Evolutionary conservation across 495 filamentous ascomycete species (phyloP), one percentile per base, ranked within the genome.

Genomic region (Pyrenopolyporus hunteri): DNA sequence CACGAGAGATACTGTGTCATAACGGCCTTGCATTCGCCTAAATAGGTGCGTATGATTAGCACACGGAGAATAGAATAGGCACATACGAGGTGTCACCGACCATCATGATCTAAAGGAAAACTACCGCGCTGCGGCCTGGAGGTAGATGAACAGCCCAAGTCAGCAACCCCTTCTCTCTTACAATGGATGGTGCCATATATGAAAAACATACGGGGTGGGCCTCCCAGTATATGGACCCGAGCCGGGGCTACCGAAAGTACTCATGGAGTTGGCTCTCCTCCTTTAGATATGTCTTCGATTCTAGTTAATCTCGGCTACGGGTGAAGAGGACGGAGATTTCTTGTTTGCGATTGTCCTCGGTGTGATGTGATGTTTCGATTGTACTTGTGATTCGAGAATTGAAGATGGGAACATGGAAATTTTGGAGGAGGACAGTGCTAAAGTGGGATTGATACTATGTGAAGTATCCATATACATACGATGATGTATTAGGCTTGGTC

Each of bases 51-150:
- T 5, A 36, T 20, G 11, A 20, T 56, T 17, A 60, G 46, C 3
- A 44, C 42, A 29, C 23, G 46, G 29, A 42, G 14, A 13, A 23
- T 14, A 13, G 19, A 13, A 19, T 25, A 59, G 32, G 33, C 52
- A 64, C 46, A 33, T 64, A 61, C 3, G 8, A 8, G 23, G 20
- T 2, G 2, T 43, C 4, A 62, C 78, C 70, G 78, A 93, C 92
- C 93, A 68, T 96, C 92, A 63, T 97, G 93, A 70, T 98, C 94
- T 37, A 98, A 86, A 17, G 94, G 94, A 68, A 98, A 98, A 72
- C 91, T 95, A 37, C 94, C 94, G 50, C 94, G 89, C 73, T 98
- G 91, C 0, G 94, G 94, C 43, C 92, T 95, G 62, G 5, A 57
- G 23, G 39, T 35, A 57, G 16, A 40, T 28, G 6, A 29, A 29